Evolutionary conservation across 306 rosid genomes (phyloP).

Genomic region (Quillaja saponaria): DNA sequence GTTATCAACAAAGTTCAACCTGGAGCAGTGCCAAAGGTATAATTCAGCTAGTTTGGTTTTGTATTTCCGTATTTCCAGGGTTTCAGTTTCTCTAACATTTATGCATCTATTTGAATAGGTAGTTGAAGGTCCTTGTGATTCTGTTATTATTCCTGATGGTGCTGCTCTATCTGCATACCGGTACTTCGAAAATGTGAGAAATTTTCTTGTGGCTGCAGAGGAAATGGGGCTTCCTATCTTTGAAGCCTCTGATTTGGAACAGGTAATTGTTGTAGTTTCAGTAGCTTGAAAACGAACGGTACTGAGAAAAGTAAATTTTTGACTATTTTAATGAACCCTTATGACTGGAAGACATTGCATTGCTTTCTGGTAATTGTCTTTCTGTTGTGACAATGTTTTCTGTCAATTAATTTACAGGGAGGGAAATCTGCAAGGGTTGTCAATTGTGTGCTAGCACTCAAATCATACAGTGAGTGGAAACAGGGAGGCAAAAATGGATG

Average conservation of each 20-base stretch:
- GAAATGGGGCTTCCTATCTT: slow-evolving; percentile 77
- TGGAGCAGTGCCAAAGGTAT: slow-evolving; percentile 75
- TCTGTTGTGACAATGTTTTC: slow-evolving; percentile 8
- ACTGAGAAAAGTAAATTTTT: neutral
- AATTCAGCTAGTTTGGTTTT: neutral
- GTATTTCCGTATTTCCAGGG: neutral
- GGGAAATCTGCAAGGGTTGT: slow-evolving; percentile 84
- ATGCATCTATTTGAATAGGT: slow-evolving; percentile 36
- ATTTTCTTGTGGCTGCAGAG: slow-evolving; percentile 56
- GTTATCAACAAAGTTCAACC: slow-evolving; percentile 82
- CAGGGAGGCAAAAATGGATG: slow-evolving; percentile 62
- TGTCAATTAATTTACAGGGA: slow-evolving; percentile 50
- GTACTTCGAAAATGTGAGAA: slow-evolving; percentile 62
- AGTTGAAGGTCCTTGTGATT: slow-evolving; percentile 57
- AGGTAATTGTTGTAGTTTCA: slow-evolving; percentile 42
- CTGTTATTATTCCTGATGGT: slow-evolving; percentile 50
- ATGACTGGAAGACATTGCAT: neutral
- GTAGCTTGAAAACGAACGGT: neutral
- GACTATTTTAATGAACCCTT: neutral
- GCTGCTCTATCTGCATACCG: slow-evolving; percentile 65
- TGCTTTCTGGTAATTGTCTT: slow-evolving; percentile 1
- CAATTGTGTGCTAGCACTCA: slow-evolving; percentile 72
- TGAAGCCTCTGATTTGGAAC: slow-evolving; percentile 85
- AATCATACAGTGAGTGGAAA: slow-evolving; percentile 70
- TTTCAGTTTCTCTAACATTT: neutral